phyloP scores from a whole-genome alignment of 2,329 filamentous ascomycete genomes.

The Catunica adiposa region DNA sequence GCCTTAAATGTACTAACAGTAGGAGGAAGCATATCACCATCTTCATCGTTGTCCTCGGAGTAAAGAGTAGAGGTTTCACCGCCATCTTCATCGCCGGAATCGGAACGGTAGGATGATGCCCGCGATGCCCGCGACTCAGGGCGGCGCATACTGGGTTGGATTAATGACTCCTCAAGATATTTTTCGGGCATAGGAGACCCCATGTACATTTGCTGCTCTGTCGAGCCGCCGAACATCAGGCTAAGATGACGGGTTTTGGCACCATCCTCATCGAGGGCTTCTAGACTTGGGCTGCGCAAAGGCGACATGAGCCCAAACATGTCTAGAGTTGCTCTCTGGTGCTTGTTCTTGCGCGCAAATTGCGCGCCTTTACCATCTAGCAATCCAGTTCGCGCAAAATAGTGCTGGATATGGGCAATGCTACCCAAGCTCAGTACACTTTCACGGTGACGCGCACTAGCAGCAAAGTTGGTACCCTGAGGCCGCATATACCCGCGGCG shows the following conservation, averaged over 20 bases:
- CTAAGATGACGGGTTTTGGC: constrained; percentile 23
- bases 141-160: neutral
- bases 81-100: constrained; percentile 19
- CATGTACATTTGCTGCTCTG: constrained; percentile 19
- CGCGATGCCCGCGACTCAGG: neutral
- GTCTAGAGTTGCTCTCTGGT: constrained; percentile 41
- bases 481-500: constrained; percentile 77
- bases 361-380: constrained; percentile 87
- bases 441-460: constrained; percentile 75
- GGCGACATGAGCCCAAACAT: constrained; percentile 33
- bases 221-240: constrained; percentile 12
- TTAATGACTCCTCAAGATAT: constrained; percentile 2
- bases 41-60: constrained; percentile 38
- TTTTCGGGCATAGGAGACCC: constrained; percentile 33
- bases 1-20: constrained; percentile 93
- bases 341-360: constrained; percentile 54
- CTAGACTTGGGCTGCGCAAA: constrained; percentile 18
- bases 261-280: constrained; percentile 30
- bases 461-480: constrained; percentile 74
- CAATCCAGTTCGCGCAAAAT: constrained; percentile 87
- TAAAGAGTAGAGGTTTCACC: constrained; percentile 10
- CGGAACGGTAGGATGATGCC: neutral
- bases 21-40: constrained; percentile 77
- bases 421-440: constrained; percentile 93
- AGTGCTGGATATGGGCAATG: constrained; percentile 95